These are phyloP conservation scores for Simmondsia chinensis DNA, from an alignment of 148 eudicot species.

Conservation along the genomic window DNA sequence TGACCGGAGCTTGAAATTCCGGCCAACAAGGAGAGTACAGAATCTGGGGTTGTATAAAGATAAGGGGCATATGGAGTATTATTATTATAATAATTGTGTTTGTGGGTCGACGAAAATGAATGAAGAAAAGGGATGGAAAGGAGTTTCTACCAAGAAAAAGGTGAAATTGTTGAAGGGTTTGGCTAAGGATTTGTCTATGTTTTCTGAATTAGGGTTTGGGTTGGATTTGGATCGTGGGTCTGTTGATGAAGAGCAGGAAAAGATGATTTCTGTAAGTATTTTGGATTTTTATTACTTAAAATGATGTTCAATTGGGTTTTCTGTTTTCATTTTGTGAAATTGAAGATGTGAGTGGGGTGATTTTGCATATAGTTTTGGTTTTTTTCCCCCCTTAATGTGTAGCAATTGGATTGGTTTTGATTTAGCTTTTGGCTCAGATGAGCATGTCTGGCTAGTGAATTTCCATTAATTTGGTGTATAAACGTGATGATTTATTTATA, in stretches of 20 bases:
- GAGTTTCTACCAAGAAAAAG: constrained; percentile 34
- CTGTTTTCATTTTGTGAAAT: background rate
- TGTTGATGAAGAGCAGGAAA: constrained; percentile 14
- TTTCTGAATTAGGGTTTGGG: constrained; percentile 39
- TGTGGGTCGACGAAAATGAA: constrained; percentile 12
- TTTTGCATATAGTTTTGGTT: too few relatives aligned
- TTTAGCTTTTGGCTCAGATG: too few relatives aligned
- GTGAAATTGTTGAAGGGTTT: constrained; percentile 42
- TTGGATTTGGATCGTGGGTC: constrained; percentile 15
- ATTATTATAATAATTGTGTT: constrained; percentile 8
- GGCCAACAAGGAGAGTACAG: constrained; percentile 2
- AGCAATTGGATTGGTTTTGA: too few relatives aligned
- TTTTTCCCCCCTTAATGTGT: too few relatives aligned
- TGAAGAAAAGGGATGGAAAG: constrained; percentile 23
- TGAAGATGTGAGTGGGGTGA: background rate
- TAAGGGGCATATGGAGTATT: constrained; percentile 31
- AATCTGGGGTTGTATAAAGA: constrained; percentile 27
- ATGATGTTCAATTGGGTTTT: background rate
- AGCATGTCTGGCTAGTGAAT: too few relatives aligned
- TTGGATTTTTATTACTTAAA: background rate
- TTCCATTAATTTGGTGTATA: too few relatives aligned
- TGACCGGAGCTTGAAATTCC: background rate
- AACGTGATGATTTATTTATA: too few relatives aligned
- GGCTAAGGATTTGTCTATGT: constrained; percentile 26
- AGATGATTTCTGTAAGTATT: constrained; percentile 36